Base-by-base conservation (phyloP, 345 rosid genomes). In the Orychophragmus violaceus region DNA sequence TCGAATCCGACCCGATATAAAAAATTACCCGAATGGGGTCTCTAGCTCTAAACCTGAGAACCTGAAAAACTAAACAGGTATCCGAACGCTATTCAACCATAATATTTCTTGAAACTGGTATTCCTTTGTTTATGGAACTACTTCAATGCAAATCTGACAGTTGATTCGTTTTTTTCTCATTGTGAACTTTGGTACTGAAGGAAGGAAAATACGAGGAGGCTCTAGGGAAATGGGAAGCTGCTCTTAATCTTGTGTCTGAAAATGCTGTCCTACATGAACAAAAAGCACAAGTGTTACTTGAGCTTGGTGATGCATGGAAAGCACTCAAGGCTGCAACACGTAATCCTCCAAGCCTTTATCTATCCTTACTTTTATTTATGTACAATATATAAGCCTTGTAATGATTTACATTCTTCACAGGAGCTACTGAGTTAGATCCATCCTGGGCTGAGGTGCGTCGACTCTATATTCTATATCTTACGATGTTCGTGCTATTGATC, bases 211-310 rank as follows among this genome's bases (percentile, higher is more conserved):
- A 82, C 58, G 74, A 77, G 50, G 96, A 89, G 80, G 98, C 96
- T 42, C 83, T 89, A 51, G 95, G 87, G 59, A 89, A 89, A 78
- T 92, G 96, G 96, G 95, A 85, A 82, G 78, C 87, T 68, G 84
- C 96, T 68, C 85, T 89, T 56, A 89, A 72, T 70, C 69, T 92
- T 74, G 77, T 76, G 68, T 90, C 95, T 0, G 81, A 61, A 49
- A 86, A 65, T 78, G 93, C 90, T 10, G 78, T 84, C 49, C 59
- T 92, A 45, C 95, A 84, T 52, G 98, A 92, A 76, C 97, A 89
- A 37, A 92, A 92, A 82, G 93, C 98, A 22, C 98, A 92, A 70
- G 80, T 86, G 65, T 82, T 89, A 74, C 91, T 92, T 70, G 98
- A 86, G 81, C 30, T 92, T 50, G 98, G 96, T 42, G 93, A 86